Evolutionary conservation across 2,329 filamentous ascomycete species (phyloP).

Genomic region (Acrocalymma vagum): DNA sequence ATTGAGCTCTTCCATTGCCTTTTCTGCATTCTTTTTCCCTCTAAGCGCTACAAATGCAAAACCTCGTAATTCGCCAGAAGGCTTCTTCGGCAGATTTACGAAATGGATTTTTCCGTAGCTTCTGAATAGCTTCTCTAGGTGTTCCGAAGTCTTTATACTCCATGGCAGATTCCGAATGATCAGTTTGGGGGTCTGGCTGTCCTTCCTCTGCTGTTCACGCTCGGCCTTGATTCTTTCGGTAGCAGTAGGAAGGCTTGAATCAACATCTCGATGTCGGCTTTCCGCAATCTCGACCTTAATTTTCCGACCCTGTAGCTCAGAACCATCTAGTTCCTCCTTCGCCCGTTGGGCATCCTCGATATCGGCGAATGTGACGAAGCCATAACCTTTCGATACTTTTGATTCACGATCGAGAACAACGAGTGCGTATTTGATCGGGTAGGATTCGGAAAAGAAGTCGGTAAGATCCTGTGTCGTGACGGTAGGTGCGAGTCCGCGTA

Average conservation of each 20-base stretch:
- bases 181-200: constrained; percentile 77
- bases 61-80: constrained; percentile 73
- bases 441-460: constrained; percentile 91
- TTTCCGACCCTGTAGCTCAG: constrained; percentile 78
- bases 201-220: constrained; percentile 67
- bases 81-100: constrained; percentile 82
- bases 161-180: constrained; percentile 95
- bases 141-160: constrained; percentile 88
- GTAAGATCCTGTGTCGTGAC: constrained; percentile 85
- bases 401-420: constrained; percentile 87
- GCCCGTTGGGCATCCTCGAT: constrained; percentile 87
- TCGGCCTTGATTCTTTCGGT: constrained; percentile 70
- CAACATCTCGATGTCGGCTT: constrained; percentile 74
- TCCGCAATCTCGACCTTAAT: constrained; percentile 90
- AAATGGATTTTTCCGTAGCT: constrained; percentile 93
- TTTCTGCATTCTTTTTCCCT: constrained; percentile 89
- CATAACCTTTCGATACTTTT: constrained; percentile 89
- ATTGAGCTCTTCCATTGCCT: constrained; percentile 84
- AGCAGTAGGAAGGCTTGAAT: constrained; percentile 49
- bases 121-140: constrained; percentile 80
- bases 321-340: constrained; percentile 80
- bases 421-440: constrained; percentile 94
- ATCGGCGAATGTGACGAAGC: constrained; percentile 97
- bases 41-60: constrained; percentile 94
- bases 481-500: constrained; percentile 81